These are phyloP conservation scores for Dalbergia cochinchinensis DNA, from an alignment of 306 rosid species.

Conservation along the genomic window DNA sequence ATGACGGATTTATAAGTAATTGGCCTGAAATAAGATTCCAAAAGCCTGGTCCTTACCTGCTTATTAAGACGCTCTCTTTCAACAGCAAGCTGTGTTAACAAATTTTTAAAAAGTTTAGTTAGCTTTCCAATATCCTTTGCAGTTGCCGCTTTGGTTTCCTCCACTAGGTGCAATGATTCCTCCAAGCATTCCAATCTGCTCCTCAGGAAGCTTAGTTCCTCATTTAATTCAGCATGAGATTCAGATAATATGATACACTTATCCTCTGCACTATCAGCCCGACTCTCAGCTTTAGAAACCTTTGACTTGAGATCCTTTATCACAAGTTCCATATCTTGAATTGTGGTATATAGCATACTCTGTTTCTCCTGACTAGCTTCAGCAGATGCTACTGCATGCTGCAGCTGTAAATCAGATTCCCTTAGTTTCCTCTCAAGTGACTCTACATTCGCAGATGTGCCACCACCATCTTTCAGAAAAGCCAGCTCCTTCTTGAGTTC, in stretches of 20 bases:
- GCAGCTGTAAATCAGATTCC: constrained; percentile 66
- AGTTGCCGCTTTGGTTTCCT: constrained; percentile 72
- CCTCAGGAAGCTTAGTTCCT: constrained; percentile 72
- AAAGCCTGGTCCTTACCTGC: constrained; percentile 64
- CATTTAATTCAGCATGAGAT: constrained; percentile 71
- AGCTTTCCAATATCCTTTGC: constrained; percentile 71
- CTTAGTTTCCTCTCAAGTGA: constrained; percentile 66
- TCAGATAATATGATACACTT: constrained; percentile 76
- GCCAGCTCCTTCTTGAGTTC: constrained; percentile 59
- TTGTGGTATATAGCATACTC: constrained; percentile 67
- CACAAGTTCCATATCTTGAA: constrained; percentile 80
- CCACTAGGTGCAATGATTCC: constrained; percentile 70
- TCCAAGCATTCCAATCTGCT: constrained; percentile 72
- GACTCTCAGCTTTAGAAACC: constrained; percentile 75
- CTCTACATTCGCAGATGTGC: constrained; percentile 52
- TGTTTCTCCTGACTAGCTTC: constrained; percentile 92
- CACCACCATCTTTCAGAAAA: constrained; percentile 51
- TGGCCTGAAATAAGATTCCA: constrained; percentile 35
- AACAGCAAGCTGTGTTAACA: constrained; percentile 76
- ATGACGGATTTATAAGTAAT: background rate
- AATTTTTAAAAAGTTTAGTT: constrained; percentile 64
- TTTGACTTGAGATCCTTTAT: constrained; percentile 77
- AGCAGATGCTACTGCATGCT: constrained; percentile 80
- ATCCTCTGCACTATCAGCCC: constrained; percentile 79
- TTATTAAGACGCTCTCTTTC: constrained; percentile 94